Evolutionary conservation across 2,329 filamentous ascomycete species (phyloP).

Genomic region (Diaporthe vexans): DNA sequence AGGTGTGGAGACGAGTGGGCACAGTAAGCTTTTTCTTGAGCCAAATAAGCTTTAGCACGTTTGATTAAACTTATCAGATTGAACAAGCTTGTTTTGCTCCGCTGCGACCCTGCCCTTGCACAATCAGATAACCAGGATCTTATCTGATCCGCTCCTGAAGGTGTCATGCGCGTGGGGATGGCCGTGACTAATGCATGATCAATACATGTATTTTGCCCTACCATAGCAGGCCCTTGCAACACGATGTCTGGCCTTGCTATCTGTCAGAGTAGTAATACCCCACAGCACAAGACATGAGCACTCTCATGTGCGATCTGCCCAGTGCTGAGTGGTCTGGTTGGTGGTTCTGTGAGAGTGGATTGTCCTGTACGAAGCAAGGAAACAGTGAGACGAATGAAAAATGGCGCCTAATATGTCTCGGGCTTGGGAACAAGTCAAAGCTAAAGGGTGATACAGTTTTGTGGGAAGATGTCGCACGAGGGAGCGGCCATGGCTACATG

Average conservation of each 20-base stretch:
- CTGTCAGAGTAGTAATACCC: too few relatives aligned
- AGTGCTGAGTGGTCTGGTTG: too few relatives aligned
- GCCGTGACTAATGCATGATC: neutral
- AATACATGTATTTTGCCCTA: neutral
- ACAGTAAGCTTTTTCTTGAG: constrained; percentile 3
- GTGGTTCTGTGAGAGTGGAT: too few relatives aligned
- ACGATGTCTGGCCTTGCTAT: neutral
- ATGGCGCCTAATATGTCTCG: neutral
- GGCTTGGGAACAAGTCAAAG: neutral
- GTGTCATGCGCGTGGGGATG: neutral
- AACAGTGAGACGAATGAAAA: neutral
- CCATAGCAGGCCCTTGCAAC: neutral
- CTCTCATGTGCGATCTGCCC: too few relatives aligned
- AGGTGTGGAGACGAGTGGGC: neutral
- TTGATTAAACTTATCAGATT: constrained; percentile 32
- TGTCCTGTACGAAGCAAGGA: too few relatives aligned
- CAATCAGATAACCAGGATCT: constrained; percentile 20
- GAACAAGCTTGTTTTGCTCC: neutral
- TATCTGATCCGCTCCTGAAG: constrained; percentile 7
- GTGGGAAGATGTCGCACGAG: neutral
- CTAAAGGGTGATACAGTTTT: neutral
- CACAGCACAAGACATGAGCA: neutral
- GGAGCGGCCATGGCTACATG: neutral
- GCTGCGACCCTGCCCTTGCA: neutral
- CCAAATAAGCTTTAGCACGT: constrained; percentile 14